Evolutionary conservation across 345 rosid species (phyloP).

Genomic region (Garcia nutans): DNA sequence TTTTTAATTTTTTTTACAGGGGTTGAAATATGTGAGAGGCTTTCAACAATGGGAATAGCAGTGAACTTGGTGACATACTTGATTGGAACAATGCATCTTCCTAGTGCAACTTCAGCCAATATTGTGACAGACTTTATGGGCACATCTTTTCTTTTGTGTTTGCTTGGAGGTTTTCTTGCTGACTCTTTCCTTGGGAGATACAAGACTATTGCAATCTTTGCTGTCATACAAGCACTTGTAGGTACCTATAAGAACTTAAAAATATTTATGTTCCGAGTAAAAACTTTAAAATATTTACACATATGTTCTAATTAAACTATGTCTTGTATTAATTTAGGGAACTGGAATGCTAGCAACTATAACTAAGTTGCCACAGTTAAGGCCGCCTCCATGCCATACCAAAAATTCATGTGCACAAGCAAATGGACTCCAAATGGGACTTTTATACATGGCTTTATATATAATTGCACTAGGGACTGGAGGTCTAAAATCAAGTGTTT

Average conservation of each 20-base stretch:
- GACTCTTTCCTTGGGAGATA: slow-evolving; percentile 63
- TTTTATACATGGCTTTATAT: slow-evolving; percentile 57
- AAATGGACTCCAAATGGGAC: slow-evolving; percentile 61
- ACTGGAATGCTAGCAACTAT: slow-evolving; percentile 60
- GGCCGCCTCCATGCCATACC: slow-evolving; percentile 62
- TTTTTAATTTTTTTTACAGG: slow-evolving; percentile 38
- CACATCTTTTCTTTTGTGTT: slow-evolving; percentile 51
- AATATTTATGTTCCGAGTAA: too few relatives aligned
- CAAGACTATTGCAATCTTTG: slow-evolving; percentile 68
- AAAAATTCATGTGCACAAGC: slow-evolving; percentile 48
- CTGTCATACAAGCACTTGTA: slow-evolving; percentile 61
- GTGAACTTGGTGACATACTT: slow-evolving; percentile 64
- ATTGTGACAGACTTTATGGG: slow-evolving; percentile 68
- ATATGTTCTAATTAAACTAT: too few relatives aligned
- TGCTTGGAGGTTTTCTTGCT: slow-evolving; percentile 71
- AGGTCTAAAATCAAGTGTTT: slow-evolving; percentile 66
- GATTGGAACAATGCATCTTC: slow-evolving; percentile 55
- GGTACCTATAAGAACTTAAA: slow-evolving; percentile 5
- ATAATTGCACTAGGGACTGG: slow-evolving; percentile 68
- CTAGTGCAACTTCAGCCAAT: slow-evolving; percentile 62
- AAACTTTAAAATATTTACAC: too few relatives aligned
- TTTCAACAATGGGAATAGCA: slow-evolving; percentile 65
- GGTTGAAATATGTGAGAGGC: slow-evolving; percentile 62
- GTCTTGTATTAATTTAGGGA: slow-evolving; percentile 40
- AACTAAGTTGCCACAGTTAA: slow-evolving; percentile 56